phyloP scores from a whole-genome alignment of 495 filamentous ascomycete species.

The Aspergillus incahuasiensis region DNA sequence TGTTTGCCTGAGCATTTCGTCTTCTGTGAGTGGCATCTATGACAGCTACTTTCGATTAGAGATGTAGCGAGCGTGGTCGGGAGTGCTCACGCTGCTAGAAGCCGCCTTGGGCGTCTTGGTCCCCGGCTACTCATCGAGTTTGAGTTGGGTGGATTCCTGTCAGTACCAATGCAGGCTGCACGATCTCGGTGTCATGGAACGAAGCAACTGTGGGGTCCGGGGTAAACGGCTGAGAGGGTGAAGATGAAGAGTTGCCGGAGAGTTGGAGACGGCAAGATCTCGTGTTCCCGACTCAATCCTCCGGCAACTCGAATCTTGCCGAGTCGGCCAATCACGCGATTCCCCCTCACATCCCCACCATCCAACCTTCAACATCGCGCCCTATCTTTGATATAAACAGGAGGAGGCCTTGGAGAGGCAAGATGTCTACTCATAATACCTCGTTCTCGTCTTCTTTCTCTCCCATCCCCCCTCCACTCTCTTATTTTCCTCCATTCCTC shows the following conservation, averaged over 20 bases:
- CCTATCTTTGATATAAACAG: background rate
- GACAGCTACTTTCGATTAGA: slow-evolving; percentile 12
- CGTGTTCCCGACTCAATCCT: background rate
- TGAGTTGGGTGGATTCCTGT: background rate
- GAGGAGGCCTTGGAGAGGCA: background rate
- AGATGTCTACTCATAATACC: slow-evolving; percentile 1
- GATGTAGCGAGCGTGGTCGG: background rate
- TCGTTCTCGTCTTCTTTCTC: background rate
- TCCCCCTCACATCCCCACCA: background rate
- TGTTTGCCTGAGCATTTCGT: slow-evolving; percentile 19
- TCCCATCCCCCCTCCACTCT: no score
- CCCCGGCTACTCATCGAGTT: background rate
- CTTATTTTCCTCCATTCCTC: background rate
- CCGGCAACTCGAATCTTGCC: background rate
- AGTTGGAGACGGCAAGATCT: background rate
- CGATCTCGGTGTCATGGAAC: background rate
- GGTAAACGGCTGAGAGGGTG: background rate
- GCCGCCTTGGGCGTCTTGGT: slow-evolving; percentile 4
- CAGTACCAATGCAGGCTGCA: background rate
- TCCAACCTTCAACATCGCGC: background rate
- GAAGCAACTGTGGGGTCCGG: slow-evolving; percentile 6
- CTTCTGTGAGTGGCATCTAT: slow-evolving; percentile 19
- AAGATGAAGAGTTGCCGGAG: slow-evolving; percentile 6
- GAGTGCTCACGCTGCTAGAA: slow-evolving; percentile 10
- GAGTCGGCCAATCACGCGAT: background rate